Conservation (phyloP, 2,329 filamentous ascomycete species). For the Exophiala lecanii-corni region DNA sequence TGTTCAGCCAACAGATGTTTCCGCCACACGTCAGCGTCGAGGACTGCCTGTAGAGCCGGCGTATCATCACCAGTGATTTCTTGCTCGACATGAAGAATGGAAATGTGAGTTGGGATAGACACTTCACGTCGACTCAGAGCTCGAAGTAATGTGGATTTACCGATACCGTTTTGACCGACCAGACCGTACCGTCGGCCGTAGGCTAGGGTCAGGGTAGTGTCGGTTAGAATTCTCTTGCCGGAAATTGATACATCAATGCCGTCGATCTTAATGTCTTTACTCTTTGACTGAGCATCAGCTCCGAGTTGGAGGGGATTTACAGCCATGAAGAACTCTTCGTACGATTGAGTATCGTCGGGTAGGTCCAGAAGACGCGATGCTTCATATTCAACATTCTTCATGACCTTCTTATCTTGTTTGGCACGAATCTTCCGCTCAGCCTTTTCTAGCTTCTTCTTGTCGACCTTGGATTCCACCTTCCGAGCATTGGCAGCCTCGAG, state of each 20-base stretch:
- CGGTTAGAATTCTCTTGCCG: conserved; percentile 80
- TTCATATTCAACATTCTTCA: conserved; percentile 98
- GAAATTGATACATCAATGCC: conserved; percentile 92
- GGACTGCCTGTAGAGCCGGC: conserved; percentile 84
- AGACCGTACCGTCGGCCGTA: conserved; percentile 94
- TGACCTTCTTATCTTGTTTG: conserved; percentile 97
- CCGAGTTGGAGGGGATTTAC: conserved; percentile 95
- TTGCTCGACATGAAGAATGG: conserved; percentile 97
- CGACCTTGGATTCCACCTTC: conserved; percentile 96
- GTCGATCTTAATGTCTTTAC: conserved; percentile 98
- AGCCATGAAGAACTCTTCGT: conserved; percentile 99
- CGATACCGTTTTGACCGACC: conserved; percentile 98
- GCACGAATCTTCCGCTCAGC: conserved; percentile 95
- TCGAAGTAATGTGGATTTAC: conserved; percentile 89
- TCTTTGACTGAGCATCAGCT: conserved; percentile 67
- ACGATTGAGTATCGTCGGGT: conserved; percentile 78
- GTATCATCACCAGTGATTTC: conserved; percentile 97
- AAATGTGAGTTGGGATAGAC: conserved; percentile 92
- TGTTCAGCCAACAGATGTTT: conserved; percentile 91
- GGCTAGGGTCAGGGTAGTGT: conserved; percentile 83
- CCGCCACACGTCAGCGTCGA: conserved; percentile 97
- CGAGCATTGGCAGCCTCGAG: conserved; percentile 87
- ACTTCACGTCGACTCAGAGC: conserved; percentile 91
- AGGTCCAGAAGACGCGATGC: conserved; percentile 83
- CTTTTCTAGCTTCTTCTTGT: conserved; percentile 98